Evolutionary conservation across 176 grass and related monocot genomes (phyloP), one percentile per base, ranked within the genome.

Genomic region (Aegilops bicornis): DNA sequence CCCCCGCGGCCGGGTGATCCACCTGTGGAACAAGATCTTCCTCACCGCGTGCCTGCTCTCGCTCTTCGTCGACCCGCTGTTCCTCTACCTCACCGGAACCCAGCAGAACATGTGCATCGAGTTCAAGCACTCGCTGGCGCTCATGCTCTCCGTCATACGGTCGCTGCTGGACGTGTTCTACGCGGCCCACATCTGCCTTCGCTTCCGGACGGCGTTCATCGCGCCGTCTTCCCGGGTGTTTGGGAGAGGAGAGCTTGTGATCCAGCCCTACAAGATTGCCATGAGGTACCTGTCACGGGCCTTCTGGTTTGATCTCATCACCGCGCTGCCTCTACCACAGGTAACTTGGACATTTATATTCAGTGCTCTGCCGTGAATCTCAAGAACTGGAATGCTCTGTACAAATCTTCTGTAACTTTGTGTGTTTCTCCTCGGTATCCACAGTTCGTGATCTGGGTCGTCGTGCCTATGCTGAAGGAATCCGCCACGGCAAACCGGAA

Each of bases 221-320:
- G 97, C 97, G 15, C 97, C 97, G 39, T 98, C 94, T 31, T 98
- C 97, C 27, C 87, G 94, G 8, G 97, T 98, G 62, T 96, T 98
- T 60, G 97, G 97, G 1, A 79, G 97, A 31, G 94, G 97, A 5
- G 97, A 98, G 86, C 97, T 98, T 33, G 92, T 94, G n/a, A 89
- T 98, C 32, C 88, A 98, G 63, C 84, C 90, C 3, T 89, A 84
- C 78, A 88, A 91, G 92, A 96, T 98, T 15, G 88, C 97, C 82
- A 73, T 60, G 25, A 94, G 92, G 79, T 98, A 96, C 42, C 89
- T 96, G 1, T 58, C 84, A 11, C 68, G 77, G 20, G 87, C 69
- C 11, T 98, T 98, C 76, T 98, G 88, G 76, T 80, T 96, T 30
- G 97, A 98, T 48, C 82, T 98, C 54, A 11, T 94, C 69, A 91